These are phyloP conservation scores for Fraxinus greggii DNA, from an alignment of 305 asterid genomes.

Conservation along the genomic window DNA sequence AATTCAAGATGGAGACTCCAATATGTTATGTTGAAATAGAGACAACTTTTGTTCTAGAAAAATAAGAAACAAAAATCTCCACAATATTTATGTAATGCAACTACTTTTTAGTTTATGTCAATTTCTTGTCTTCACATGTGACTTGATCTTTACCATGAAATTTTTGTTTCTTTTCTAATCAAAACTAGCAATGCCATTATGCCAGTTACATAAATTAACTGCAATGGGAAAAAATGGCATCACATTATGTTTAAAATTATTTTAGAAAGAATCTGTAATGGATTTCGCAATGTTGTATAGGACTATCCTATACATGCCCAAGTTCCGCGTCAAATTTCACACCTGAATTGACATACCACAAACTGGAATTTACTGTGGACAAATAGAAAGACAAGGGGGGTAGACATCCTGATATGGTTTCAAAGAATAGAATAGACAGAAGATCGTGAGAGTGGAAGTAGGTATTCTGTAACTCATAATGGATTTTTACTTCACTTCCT, in stretches of 20 bases:
- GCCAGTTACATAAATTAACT: not conserved
- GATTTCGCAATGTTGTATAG: not conserved
- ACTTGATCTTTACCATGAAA: not conserved
- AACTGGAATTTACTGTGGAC: not conserved
- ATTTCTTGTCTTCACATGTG: conserved; percentile 13
- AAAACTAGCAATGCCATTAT: not conserved
- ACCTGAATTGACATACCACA: not conserved
- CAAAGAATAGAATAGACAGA: conserved; percentile 8
- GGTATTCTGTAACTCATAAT: not conserved
- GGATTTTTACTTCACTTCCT: conserved; percentile 1
- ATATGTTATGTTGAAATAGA: not conserved
- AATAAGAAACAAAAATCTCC: conserved; percentile 2
- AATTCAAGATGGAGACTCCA: not conserved
- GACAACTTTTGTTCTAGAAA: not conserved
- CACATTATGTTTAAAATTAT: not conserved
- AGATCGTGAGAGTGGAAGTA: not conserved
- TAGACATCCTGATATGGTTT: not conserved
- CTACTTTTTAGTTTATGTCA: not conserved
- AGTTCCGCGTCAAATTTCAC: not conserved
- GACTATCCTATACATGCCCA: not conserved
- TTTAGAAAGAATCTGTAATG: not conserved
- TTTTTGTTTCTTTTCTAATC: conserved; percentile 3
- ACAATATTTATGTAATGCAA: not conserved
- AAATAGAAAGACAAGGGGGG: not conserved
- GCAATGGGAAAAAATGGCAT: not conserved